phyloP scores from a whole-genome alignment of 768 basidiomycete species.

The Phaffia tasmanica region DNA sequence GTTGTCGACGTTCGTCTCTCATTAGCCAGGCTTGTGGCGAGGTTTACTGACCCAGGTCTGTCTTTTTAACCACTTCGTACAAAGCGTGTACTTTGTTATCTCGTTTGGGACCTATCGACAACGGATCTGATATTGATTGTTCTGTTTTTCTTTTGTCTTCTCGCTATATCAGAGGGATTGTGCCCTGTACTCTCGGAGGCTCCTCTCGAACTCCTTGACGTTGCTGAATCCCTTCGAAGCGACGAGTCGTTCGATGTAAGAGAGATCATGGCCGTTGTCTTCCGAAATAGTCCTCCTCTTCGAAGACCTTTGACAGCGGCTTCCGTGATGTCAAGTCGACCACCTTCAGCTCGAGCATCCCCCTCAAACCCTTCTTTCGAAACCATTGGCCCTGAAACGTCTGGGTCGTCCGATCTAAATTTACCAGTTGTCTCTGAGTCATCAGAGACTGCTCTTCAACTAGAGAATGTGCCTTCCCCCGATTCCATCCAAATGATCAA shows the following conservation, averaged over 20 bases:
- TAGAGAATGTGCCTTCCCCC: constrained; percentile 21
- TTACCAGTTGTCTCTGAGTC: not conserved
- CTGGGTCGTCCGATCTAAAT: not conserved
- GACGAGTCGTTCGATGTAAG: constrained; percentile 24
- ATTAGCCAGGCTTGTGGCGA: constrained; percentile 59
- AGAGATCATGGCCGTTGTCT: constrained; percentile 9
- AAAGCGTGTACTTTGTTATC: not conserved
- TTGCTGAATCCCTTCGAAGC: constrained; percentile 12
- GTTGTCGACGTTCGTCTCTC: constrained; percentile 79
- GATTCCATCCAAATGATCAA: constrained; percentile 10
- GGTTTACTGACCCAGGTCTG: constrained; percentile 33
- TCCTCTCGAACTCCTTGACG: constrained; percentile 4
- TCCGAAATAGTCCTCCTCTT: constrained; percentile 9
- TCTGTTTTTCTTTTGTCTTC: not conserved
- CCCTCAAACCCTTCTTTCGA: not conserved
- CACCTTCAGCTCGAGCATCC: not conserved
- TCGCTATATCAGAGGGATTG: constrained; percentile 1
- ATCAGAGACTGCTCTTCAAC: constrained; percentile 18
- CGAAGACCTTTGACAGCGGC: constrained; percentile 2
- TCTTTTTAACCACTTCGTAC: not conserved
- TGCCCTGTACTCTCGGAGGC: constrained; percentile 6
- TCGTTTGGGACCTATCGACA: no score
- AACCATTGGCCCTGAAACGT: not conserved
- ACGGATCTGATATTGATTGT: no score
- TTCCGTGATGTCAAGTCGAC: not conserved